Evolutionary conservation across 2,329 filamentous ascomycete species (phyloP).

Genomic region (Fusarium secorum): DNA sequence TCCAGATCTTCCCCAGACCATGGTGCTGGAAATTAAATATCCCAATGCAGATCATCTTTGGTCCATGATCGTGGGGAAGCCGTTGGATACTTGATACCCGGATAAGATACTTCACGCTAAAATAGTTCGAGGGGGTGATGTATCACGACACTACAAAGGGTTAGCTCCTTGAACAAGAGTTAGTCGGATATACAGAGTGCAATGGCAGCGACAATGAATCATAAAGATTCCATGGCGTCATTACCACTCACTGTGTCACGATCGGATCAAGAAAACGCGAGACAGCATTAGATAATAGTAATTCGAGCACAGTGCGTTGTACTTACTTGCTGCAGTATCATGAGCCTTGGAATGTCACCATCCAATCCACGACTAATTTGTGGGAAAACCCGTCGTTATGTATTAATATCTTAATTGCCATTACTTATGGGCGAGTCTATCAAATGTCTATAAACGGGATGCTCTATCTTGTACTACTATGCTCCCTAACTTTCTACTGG

Average conservation of each 20-base stretch:
- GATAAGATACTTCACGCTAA: not conserved
- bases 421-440: accelerated
- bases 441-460: accelerated
- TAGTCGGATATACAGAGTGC: accelerated
- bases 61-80: not conserved
- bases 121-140: not conserved
- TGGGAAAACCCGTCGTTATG: accelerated
- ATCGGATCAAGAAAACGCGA: accelerated
- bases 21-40: not conserved
- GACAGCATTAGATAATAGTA: accelerated
- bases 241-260: accelerated
- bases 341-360: not conserved
- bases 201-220: too few relatives aligned
- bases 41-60: not conserved
- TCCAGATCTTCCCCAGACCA: not conserved
- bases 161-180: not conserved
- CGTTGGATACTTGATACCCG: not conserved
- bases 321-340: too few relatives aligned
- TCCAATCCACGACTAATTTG: not conserved
- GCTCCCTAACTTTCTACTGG: accelerated
- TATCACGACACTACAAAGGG: too few relatives aligned
- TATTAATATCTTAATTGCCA: not conserved
- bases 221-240: accelerated
- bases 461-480: accelerated
- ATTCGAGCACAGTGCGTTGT: too few relatives aligned